phyloP scores from a whole-genome alignment of 495 filamentous ascomycete genomes.

The Saxispiralis lemnorum region DNA sequence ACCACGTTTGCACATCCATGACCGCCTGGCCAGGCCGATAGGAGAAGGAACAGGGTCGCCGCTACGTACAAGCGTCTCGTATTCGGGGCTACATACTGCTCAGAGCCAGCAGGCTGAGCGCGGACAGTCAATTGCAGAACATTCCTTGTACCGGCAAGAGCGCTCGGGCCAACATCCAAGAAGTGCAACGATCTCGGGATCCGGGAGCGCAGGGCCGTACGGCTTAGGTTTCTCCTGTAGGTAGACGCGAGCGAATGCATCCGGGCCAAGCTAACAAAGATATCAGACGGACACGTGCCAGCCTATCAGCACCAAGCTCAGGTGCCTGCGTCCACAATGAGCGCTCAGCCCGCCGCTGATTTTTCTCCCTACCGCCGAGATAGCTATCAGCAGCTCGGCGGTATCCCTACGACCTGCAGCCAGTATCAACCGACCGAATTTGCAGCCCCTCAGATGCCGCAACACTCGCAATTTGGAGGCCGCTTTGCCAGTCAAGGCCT shows the following conservation, averaged over 20 bases:
- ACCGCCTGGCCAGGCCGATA: conserved; percentile 15
- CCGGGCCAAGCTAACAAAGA: not conserved
- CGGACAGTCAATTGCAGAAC: conserved; percentile 7
- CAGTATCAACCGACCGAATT: conserved; percentile 2
- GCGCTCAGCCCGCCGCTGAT: not conserved
- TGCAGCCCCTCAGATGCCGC: conserved; percentile 4
- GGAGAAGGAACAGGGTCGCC: conserved; percentile 19
- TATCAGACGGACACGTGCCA: conserved; percentile 16
- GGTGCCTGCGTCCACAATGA: not conserved
- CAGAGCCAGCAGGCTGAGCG: conserved; percentile 1
- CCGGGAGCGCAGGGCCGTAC: conserved; percentile 13
- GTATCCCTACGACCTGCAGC: conserved; percentile 3
- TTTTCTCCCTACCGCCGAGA: conserved; percentile 4
- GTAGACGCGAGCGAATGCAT: conserved; percentile 1
- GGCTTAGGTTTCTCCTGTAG: conserved; percentile 26
- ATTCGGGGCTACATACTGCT: conserved; percentile 14
- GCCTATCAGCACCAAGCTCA: conserved; percentile 1
- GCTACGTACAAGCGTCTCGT: conserved; percentile 24
- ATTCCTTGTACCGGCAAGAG: conserved; percentile 3
- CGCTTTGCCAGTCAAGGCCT: not conserved
- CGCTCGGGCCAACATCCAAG: conserved; percentile 7
- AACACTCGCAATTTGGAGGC: conserved; percentile 5
- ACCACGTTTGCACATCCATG: conserved; percentile 22
- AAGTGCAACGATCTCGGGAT: conserved; percentile 2
- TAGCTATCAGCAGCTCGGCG: conserved; percentile 11